Evolutionary conservation across 495 filamentous ascomycete species (phyloP), one percentile per base, ranked within the genome.

Genomic region (Neurospora sublineolata): DNA sequence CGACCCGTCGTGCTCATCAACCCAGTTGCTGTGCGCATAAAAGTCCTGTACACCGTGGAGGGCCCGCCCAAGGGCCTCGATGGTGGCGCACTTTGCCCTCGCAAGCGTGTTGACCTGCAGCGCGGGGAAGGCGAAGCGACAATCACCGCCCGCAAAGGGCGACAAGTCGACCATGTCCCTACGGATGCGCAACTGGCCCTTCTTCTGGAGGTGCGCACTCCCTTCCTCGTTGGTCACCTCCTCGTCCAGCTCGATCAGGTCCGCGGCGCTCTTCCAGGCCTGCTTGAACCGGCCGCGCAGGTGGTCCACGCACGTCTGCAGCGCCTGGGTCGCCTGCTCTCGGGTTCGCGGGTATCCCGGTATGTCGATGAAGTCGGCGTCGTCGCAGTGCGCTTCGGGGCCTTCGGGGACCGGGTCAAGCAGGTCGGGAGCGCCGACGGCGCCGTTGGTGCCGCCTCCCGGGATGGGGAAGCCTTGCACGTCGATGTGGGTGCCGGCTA

Each of bases 21-120:
- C 77, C 77, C 77, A 78, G 70, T 78, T 78, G 71, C 75, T 78
- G 72, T 78, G 77, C 14, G 77, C 69, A 37, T 78, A 78, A 41
- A 78, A 78, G 37, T 78, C 77, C 46, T 78, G 77, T 18, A 78
- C 41, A 27, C 77, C 77, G 37, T 78, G 77, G 23, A 78, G 16
- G 0, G 74, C 75, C 0, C 77, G 72, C 3, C 77, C 77, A 6
- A 78, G 30, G 0, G 75, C 77, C 68, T 78, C 77, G 68, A 78
- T 46, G 12, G 73, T 58, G 30, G 41, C 70, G 68, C 77, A 78
- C 68, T 78, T 78, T 37, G 77, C 72, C 1, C 77, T 75, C 18
- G 72, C 75, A 6, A 69, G 67, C 16, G 30, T 36, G 46, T 76
- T 72, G 23, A 69, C 30, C 20, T 78, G 77, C 14, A 75, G 69